A percentile compares a stretch with the other conserved stretches of the same genome.
These are phyloP conservation scores for Sordaria brevicollis DNA, from an alignment of 495 filamentous ascomycete species.

Conservation along the genomic window DNA sequence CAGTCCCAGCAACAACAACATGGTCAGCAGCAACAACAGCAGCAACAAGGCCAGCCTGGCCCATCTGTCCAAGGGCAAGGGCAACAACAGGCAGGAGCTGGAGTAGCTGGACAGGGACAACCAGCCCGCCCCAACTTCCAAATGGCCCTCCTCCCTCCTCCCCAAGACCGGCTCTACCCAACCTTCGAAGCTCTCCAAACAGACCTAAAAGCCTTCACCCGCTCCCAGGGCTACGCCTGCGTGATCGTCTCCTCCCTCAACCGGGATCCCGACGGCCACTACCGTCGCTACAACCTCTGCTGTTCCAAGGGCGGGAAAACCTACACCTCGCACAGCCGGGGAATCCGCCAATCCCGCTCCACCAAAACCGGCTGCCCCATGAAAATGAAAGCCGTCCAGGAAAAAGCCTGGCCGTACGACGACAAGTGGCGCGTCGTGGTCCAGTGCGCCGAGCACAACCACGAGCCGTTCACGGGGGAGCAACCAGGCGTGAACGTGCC, in stretches of 20 bases:
- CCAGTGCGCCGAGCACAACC: conserved; percentile 26
- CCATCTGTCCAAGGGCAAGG: background rate
- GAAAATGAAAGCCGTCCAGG: conserved; percentile 24
- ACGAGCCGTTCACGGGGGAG: conserved; percentile 25
- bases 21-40: background rate
- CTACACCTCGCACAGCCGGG: conserved; percentile 22
- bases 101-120: background rate
- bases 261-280: conserved; percentile 20
- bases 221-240: conserved; percentile 23
- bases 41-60: background rate
- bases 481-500: conserved; percentile 17
- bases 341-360: conserved; percentile 17
- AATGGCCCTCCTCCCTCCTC: conserved; percentile 23
- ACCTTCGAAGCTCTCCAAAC: conserved; percentile 15
- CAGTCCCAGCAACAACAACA: background rate
- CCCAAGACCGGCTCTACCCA: conserved; percentile 23
- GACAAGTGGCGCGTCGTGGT: conserved; percentile 28
- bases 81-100: background rate
- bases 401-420: conserved; percentile 23
- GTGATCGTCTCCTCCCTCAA: conserved; percentile 24
- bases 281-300: conserved; percentile 27
- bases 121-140: conserved; percentile 20
- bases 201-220: conserved; percentile 21
- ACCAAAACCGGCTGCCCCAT: conserved; percentile 27
- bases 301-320: conserved; percentile 26